Base-by-base conservation (phyloP, 164 flowering plant genomes). In the Malania oleifera region DNA sequence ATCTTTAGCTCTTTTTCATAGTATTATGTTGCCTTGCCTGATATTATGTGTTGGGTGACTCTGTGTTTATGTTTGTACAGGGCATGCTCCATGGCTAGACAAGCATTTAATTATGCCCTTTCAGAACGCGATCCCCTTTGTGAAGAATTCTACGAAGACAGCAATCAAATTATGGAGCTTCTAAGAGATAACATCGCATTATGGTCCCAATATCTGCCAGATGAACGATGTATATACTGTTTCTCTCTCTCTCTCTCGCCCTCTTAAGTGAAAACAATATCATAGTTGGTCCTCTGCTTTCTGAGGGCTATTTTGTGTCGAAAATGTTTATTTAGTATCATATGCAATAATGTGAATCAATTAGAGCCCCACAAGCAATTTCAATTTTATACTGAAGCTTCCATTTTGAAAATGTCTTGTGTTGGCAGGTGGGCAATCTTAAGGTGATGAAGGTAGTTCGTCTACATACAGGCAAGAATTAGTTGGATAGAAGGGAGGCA, bases 81-180 rank as follows among this genome's bases (percentile, higher is more conserved):
- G 67, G 81, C 84, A 40, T 73, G 84, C 63, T 73, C 73, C 46
- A 65, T 80, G 23, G 79, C 79, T 24, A 72, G 67, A 57, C 75
- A 74, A 65, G 80, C 84, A 23, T 79, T 79, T 68, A 80, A 76
- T 68, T 81, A 80, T 38, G 84, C 84, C 27, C 74, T 75, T 59
- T 65, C 81, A 20, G 84, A 75, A 55, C 76, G 75, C 27, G 78
- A 75, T 56, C 71, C 71, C 62, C 81, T 77, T 18, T 69, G 62
- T 57, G 84, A 77, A 66, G 80, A 80, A 10, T 76, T 81, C 28
- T 77, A 75, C 80, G 77, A 80, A 59, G 84, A 80, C 54, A 80
- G 79, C 72, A 80, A 79, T 52, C 75, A 76, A 23, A 77, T 76
- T 25, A 74, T 80, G 83, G 77, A 72, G 65, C 82, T 77, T 63